phyloP scores from a whole-genome alignment of 176 grass and related monocot genomes.

The Lolium rigidum region DNA sequence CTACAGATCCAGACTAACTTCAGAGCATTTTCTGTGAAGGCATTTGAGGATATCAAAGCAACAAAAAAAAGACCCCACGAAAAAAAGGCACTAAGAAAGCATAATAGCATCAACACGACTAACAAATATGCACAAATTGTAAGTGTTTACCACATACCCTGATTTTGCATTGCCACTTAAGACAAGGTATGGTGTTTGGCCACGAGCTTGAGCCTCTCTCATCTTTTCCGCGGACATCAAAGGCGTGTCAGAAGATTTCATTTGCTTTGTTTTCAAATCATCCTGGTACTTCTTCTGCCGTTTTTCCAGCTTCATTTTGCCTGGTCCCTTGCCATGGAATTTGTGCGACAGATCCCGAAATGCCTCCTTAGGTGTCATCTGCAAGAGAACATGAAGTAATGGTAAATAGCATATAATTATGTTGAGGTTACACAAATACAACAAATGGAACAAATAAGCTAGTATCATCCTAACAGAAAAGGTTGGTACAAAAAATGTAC shows the following conservation, averaged over 20 bases:
- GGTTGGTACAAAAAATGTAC: background rate
- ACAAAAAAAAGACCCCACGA: no score
- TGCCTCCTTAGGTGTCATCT: slow-evolving; percentile 96
- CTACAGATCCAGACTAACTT: slow-evolving; percentile 3
- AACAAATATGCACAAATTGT: slow-evolving; percentile 6
- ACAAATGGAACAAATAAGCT: background rate
- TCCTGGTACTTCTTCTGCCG: slow-evolving; percentile 79
- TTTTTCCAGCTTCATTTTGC: slow-evolving; percentile 93
- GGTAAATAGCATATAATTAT: slow-evolving; percentile 18
- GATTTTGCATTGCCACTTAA: slow-evolving; percentile 84
- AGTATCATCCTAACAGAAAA: background rate
- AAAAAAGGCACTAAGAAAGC: background rate
- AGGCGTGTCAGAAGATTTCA: slow-evolving; percentile 84
- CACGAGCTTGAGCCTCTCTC: slow-evolving; percentile 83
- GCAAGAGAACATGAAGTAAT: slow-evolving; percentile 10
- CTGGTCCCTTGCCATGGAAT: slow-evolving; percentile 94
- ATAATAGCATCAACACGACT: slow-evolving; percentile 14
- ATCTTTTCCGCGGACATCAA: slow-evolving; percentile 82
- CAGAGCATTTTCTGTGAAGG: background rate
- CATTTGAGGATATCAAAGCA: background rate
- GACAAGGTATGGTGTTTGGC: slow-evolving; percentile 81
- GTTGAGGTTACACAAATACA: slow-evolving; percentile 20
- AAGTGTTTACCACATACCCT: slow-evolving; percentile 55
- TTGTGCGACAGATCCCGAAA: slow-evolving; percentile 86
- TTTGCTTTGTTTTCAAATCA: slow-evolving; percentile 84